Conservation (phyloP, 2,329 filamentous ascomycete species). For the Penicillium sp. region DNA sequence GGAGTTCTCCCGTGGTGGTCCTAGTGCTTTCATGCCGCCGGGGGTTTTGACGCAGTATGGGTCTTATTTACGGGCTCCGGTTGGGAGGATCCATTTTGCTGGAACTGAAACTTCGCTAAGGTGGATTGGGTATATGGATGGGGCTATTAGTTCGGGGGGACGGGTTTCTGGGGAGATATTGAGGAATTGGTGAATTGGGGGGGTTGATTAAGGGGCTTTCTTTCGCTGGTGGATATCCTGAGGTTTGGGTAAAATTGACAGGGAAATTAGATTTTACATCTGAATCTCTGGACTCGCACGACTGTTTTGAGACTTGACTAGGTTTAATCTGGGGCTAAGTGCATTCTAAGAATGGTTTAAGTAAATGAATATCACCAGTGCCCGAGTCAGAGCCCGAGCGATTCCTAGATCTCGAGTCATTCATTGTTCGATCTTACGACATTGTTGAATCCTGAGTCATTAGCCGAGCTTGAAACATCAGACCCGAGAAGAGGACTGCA, state of each 20-base stretch:
- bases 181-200: not conserved
- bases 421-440: not conserved
- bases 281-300: no score
- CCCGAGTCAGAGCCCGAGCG: not conserved
- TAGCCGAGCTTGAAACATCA: not conserved
- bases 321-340: not conserved
- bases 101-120: constrained; percentile 25
- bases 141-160: constrained; percentile 25
- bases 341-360: not conserved
- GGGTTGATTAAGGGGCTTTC: not conserved
- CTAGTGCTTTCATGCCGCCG: constrained; percentile 23
- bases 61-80: constrained; percentile 12
- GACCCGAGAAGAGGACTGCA: not conserved
- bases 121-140: constrained; percentile 31
- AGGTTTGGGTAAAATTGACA: not conserved
- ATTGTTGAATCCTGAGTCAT: no score
- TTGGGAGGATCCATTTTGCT: constrained; percentile 26
- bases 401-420: not conserved
- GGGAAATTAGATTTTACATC: not conserved
- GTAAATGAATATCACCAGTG: not conserved
- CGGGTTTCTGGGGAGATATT: constrained; percentile 15
- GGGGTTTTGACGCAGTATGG: constrained; percentile 24
- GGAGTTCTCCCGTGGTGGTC: constrained; percentile 26
- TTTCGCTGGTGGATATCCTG: not conserved
- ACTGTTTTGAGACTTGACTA: not conserved